phyloP scores from a whole-genome alignment of 176 grass and related monocot species.

The Cymbopogon citratus region DNA sequence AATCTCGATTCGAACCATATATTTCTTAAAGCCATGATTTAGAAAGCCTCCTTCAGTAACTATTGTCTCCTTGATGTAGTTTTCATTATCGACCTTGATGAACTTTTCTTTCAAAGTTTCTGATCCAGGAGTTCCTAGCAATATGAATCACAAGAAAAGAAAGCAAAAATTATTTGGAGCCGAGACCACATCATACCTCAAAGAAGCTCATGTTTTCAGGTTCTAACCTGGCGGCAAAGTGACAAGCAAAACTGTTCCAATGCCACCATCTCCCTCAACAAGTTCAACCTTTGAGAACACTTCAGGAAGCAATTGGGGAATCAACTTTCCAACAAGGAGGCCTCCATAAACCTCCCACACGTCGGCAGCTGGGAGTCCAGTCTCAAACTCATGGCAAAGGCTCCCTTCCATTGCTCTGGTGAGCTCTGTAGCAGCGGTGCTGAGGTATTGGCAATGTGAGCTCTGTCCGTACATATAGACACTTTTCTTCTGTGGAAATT shows the following conservation, averaged over 20 bases:
- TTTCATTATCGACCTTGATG: slow-evolving; percentile 33
- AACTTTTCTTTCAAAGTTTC: slow-evolving; percentile 2
- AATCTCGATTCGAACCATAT: slow-evolving; percentile 25
- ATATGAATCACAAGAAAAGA: background rate
- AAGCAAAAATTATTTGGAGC: background rate
- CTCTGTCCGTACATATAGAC: background rate
- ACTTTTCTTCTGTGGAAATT: background rate
- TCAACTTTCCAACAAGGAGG: background rate
- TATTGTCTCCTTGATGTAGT: slow-evolving; percentile 23
- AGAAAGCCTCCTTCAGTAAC: slow-evolving; percentile 28
- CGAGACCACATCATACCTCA: background rate
- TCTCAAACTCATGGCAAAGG: slow-evolving; percentile 27
- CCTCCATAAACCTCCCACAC: slow-evolving; percentile 35
- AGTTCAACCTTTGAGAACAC: slow-evolving; percentile 28
- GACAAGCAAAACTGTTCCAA: slow-evolving; percentile 22
- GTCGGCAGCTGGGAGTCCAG: slow-evolving; percentile 10
- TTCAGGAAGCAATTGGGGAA: slow-evolving; percentile 29
- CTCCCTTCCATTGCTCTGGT: slow-evolving; percentile 18
- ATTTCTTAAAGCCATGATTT: slow-evolving; percentile 23
- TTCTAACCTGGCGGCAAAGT: slow-evolving; percentile 33
- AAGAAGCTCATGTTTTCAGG: background rate
- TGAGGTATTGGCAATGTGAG: background rate
- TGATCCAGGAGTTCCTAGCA: background rate
- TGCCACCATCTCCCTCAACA: slow-evolving; percentile 31
- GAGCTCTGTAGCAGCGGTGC: background rate